Conservation (phyloP, 768 basidiomycete species). For the Boletus vinaceobasis region DNA sequence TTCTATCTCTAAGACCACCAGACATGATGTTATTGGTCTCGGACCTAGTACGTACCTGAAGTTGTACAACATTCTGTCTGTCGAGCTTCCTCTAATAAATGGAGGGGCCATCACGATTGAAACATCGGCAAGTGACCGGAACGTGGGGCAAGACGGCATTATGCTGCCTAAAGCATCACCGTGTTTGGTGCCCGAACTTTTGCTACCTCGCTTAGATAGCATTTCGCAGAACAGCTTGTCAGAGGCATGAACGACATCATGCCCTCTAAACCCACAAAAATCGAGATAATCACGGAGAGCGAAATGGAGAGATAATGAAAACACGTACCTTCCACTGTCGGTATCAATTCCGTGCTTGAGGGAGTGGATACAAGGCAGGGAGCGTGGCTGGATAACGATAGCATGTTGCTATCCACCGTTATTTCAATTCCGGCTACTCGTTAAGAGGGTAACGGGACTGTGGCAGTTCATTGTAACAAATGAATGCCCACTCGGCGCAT, state of each 20-base stretch:
- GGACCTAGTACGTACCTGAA: background rate
- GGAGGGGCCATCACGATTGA: too few relatives aligned
- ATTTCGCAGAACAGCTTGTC: background rate
- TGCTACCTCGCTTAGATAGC: background rate
- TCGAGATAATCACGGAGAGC: too few relatives aligned
- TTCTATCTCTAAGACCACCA: background rate
- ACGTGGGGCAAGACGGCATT: background rate
- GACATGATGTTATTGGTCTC: background rate
- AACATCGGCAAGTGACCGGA: background rate
- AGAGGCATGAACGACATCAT: too few relatives aligned
- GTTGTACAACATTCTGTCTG: background rate
- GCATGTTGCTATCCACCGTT: too few relatives aligned
- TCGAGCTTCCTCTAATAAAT: background rate
- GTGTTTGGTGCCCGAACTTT: too few relatives aligned
- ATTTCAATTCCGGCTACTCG: background rate
- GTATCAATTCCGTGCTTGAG: background rate
- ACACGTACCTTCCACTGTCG: background rate
- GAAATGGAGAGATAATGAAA: too few relatives aligned
- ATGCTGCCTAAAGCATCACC: too few relatives aligned
- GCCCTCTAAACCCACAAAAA: too few relatives aligned
- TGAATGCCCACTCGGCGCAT: background rate
- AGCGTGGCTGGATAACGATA: background rate
- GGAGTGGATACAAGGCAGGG: background rate
- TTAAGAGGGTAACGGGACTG: background rate
- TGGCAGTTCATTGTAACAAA: background rate